Evolutionary conservation across 2,329 filamentous ascomycete species (phyloP).

Genomic region (Cordyceps militaris): DNA sequence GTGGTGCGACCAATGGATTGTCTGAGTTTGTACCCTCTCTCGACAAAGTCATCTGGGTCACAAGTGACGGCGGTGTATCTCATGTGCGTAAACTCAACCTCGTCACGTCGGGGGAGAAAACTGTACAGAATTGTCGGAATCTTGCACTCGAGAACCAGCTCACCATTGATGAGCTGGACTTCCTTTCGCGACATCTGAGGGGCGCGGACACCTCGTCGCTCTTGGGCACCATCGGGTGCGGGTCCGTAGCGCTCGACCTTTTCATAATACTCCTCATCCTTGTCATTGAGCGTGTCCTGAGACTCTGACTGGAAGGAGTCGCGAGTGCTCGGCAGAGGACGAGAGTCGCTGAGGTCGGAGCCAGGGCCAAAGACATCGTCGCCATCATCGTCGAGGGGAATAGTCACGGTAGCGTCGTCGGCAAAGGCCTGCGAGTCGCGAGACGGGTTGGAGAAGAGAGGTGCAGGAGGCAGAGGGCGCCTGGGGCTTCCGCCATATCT

Average conservation of each 20-base stretch:
- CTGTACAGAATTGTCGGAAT: constrained; percentile 98
- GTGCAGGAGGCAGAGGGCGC: constrained; percentile 79
- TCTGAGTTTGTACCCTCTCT: constrained; percentile 82
- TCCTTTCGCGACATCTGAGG: constrained; percentile 90
- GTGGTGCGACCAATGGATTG: constrained; percentile 80
- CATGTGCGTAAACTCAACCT: constrained; percentile 97
- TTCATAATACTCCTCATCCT: constrained; percentile 33
- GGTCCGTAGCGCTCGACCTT: constrained; percentile 79
- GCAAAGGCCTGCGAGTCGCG: constrained; percentile 47
- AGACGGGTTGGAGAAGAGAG: constrained; percentile 62
- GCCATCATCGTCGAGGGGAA: constrained; percentile 54
- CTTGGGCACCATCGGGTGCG: constrained; percentile 79
- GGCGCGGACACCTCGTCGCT: constrained; percentile 75
- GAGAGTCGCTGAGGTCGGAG: constrained; percentile 46
- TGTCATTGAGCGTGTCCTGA: constrained; percentile 48
- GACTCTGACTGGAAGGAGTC: constrained; percentile 51
- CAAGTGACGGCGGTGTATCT: constrained; percentile 98
- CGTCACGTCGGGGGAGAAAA: constrained; percentile 86
- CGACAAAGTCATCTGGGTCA: constrained; percentile 88
- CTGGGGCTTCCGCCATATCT: constrained; percentile 82
- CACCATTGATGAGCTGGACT: constrained; percentile 92
- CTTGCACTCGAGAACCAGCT: constrained; percentile 96
- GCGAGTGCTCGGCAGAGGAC: constrained; percentile 42
- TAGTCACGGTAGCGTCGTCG: constrained; percentile 64
- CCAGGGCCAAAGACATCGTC: constrained; percentile 70